phyloP scores from a whole-genome alignment of 2,329 filamentous ascomycete species.

The Pestalotiopsis sp. region DNA sequence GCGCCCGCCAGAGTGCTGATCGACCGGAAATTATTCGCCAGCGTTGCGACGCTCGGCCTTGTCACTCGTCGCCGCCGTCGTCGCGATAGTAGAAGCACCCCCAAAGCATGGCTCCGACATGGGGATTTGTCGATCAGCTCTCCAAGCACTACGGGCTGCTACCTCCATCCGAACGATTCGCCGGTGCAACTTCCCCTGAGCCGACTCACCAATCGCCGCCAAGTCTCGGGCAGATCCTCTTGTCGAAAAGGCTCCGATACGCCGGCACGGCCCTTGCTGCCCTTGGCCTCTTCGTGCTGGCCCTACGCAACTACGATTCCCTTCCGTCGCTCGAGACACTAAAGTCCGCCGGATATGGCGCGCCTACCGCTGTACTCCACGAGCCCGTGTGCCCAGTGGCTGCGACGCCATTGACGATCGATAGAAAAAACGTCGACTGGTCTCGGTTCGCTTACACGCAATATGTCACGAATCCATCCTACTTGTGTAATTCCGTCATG shows the following conservation, averaged over 20 bases:
- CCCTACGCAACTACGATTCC: constrained; percentile 29
- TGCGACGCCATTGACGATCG: constrained; percentile 19
- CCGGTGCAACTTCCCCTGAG: constrained; percentile 16
- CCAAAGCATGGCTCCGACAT: constrained; percentile 28
- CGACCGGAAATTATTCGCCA: background rate
- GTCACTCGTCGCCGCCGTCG: background rate
- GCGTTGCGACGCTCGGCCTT: background rate
- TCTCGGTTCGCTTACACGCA: constrained; percentile 47
- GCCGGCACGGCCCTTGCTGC: constrained; percentile 22
- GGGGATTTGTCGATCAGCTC: constrained; percentile 29
- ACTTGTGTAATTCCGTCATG: constrained; percentile 53
- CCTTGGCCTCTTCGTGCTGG: constrained; percentile 27
- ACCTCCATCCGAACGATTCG: constrained; percentile 20
- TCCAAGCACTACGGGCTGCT: constrained; percentile 25
- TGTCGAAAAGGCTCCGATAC: constrained; percentile 34
- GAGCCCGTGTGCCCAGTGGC: constrained; percentile 23
- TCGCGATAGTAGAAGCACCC: constrained; percentile 3
- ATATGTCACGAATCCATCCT: constrained; percentile 47
- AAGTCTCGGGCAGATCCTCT: constrained; percentile 34
- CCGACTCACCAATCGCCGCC: constrained; percentile 26
- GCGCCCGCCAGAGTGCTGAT: background rate
- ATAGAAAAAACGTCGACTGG: constrained; percentile 37
- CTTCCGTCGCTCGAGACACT: constrained; percentile 27
- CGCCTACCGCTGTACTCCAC: constrained; percentile 10
- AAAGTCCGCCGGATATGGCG: constrained; percentile 16